phyloP scores from a whole-genome alignment of 2,329 filamentous ascomycete genomes.

The Colletotrichum sidae region DNA sequence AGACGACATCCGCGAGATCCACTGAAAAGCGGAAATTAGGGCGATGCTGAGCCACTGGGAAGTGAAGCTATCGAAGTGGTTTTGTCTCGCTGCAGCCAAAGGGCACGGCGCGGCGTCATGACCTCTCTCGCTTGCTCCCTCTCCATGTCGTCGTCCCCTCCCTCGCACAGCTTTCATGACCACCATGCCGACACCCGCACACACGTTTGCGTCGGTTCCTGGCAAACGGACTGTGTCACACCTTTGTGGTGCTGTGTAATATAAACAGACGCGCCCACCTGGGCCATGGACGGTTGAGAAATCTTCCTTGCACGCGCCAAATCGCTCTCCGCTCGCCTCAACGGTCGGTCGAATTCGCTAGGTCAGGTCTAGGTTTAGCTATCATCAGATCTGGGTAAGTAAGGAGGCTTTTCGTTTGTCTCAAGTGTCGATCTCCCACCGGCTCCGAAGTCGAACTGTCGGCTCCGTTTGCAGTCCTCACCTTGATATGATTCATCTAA shows the following conservation, averaged over 20 bases:
- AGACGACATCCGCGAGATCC: constrained; percentile 20
- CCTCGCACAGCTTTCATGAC: constrained; percentile 2
- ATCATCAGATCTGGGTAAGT: constrained; percentile 10
- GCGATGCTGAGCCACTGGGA: constrained; percentile 16
- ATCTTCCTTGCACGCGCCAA: constrained; percentile 22
- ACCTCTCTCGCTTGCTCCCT: constrained; percentile 14
- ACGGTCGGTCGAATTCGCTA: constrained; percentile 1
- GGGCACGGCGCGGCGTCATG: constrained; percentile 5
- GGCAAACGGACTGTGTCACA: background rate
- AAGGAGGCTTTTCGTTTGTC: constrained; percentile 6
- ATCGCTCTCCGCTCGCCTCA: constrained; percentile 18
- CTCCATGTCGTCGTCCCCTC: constrained; percentile 1
- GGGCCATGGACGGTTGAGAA: background rate
- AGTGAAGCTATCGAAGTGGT: constrained; percentile 25
- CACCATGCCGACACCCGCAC: constrained; percentile 8
- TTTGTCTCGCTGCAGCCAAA: constrained; percentile 20
- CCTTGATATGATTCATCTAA: background rate
- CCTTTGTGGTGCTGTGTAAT: constrained; percentile 1
- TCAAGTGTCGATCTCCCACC: background rate
- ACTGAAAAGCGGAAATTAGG: constrained; percentile 31
- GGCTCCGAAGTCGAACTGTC: background rate
- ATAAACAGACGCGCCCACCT: constrained; percentile 29
- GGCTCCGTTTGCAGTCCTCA: constrained; percentile 1
- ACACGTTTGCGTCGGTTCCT: constrained; percentile 11
- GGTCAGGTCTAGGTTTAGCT: constrained; percentile 12